Evolutionary conservation across 1,284 basidiomycete species (phyloP).

Genomic region (Pisolithus thermaeus): DNA sequence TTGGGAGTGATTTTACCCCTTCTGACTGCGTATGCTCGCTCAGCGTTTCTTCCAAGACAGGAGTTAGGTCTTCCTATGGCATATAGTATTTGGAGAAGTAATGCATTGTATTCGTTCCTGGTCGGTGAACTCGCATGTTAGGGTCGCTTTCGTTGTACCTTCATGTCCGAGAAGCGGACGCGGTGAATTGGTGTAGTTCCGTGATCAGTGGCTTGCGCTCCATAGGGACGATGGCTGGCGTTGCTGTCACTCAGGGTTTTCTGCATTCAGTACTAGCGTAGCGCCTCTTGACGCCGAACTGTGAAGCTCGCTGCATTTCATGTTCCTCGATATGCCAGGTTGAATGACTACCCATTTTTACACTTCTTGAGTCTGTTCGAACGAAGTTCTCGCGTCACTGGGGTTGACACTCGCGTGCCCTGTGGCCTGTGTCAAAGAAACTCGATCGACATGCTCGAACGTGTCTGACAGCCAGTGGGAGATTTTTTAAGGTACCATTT

Average conservation of each 20-base stretch:
- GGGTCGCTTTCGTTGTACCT: neutral
- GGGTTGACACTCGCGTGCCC: no score
- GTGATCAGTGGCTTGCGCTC: neutral
- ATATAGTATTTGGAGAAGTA: neutral
- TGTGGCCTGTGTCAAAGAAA: neutral
- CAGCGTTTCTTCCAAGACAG: slow-evolving; percentile 88
- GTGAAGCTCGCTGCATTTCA: no score
- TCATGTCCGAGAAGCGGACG: neutral
- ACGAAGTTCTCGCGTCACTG: neutral
- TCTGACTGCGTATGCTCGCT: slow-evolving; percentile 5
- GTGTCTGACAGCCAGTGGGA: neutral
- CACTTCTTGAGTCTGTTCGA: no score
- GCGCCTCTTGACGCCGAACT: no score
- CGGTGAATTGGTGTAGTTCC: neutral
- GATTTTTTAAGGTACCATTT: neutral
- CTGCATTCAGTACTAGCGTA: no score
- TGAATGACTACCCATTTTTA: neutral
- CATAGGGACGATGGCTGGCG: no score
- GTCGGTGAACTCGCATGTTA: neutral
- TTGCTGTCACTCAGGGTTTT: no score
- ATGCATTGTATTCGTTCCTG: neutral
- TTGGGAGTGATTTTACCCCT: neutral
- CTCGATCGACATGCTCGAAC: neutral
- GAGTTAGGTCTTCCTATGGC: slow-evolving; percentile 57
- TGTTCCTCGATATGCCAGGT: neutral